A percentile compares a stretch with the other conserved stretches of the same genome.
Evolutionary conservation across 2,329 filamentous ascomycete genomes (phyloP).

Genomic region (Pseudohalonectria lignicola): DNA sequence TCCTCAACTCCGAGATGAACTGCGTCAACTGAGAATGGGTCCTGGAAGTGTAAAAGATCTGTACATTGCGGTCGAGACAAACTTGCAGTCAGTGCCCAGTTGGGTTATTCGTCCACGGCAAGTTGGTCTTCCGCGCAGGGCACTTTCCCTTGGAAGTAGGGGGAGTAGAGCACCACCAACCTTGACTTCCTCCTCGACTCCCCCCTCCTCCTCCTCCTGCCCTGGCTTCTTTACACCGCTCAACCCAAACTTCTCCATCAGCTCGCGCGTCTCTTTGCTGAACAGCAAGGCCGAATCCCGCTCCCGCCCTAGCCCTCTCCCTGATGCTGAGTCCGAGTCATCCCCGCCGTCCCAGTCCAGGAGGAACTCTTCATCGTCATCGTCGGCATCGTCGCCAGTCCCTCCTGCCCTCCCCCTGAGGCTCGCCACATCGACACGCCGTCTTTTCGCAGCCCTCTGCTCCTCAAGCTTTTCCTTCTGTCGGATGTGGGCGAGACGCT

Average conservation of each 20-base stretch:
- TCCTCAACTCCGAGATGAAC: constrained; percentile 71
- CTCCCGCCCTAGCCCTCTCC: too few species aligned
- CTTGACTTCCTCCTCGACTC: constrained; percentile 57
- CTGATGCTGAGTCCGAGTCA: constrained; percentile 11
- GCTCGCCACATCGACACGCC: constrained; percentile 21
- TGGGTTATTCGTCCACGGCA: too few species aligned
- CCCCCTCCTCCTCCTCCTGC: constrained; percentile 28
- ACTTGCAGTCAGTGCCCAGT: neutral
- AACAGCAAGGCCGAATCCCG: constrained; percentile 40
- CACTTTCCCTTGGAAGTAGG: too few species aligned
- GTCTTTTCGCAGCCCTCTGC: constrained; percentile 33
- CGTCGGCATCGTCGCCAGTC: constrained; percentile 7
- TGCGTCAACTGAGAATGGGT: constrained; percentile 89
- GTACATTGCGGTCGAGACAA: constrained; percentile 5
- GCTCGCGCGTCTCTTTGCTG: constrained; percentile 63
- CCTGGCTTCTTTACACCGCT: constrained; percentile 18
- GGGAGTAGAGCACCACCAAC: too few species aligned
- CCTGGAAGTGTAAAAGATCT: constrained; percentile 84
- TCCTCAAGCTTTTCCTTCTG: constrained; percentile 51
- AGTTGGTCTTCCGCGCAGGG: too few species aligned
- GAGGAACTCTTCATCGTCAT: constrained; percentile 59
- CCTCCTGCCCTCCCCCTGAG: constrained; percentile 2
- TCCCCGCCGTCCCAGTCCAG: constrained; percentile 49
- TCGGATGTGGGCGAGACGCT: constrained; percentile 53
- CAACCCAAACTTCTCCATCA: constrained; percentile 57